phyloP scores from a whole-genome alignment of 768 basidiomycete genomes.

The Pulveroboletus sp. region DNA sequence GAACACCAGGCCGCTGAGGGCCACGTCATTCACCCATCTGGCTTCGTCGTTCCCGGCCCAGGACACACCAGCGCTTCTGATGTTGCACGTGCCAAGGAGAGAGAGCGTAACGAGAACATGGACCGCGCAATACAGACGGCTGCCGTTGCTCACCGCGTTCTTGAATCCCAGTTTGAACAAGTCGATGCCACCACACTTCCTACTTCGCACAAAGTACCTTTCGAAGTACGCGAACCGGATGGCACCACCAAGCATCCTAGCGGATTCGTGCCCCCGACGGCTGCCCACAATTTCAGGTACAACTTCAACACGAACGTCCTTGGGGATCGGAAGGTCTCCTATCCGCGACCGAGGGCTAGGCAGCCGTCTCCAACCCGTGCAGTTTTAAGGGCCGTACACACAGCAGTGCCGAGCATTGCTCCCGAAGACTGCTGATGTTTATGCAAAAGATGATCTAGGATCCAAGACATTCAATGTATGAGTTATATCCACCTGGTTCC shows the following conservation, averaged over 20 bases:
- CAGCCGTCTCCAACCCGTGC: conserved; percentile 13
- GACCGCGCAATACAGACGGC: conserved; percentile 28
- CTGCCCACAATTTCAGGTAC: conserved; percentile 35
- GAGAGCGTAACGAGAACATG: conserved; percentile 17
- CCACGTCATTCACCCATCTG: conserved; percentile 24
- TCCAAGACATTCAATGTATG: conserved; percentile 22
- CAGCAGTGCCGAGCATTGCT: conserved; percentile 2
- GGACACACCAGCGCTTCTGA: conserved; percentile 26
- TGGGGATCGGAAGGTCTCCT: conserved; percentile 19
- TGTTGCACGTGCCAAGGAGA: conserved; percentile 24
- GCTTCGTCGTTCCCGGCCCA: conserved; percentile 29
- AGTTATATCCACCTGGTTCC: conserved; percentile 9
- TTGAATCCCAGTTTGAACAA: conserved; percentile 28
- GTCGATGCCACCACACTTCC: conserved; percentile 25
- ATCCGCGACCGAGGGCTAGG: conserved; percentile 5
- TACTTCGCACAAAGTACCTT: conserved; percentile 38
- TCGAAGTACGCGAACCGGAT: conserved; percentile 37
- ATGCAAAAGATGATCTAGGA: conserved; percentile 11
- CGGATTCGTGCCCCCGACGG: conserved; percentile 44
- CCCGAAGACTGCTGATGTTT: conserved; percentile 9
- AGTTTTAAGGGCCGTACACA: conserved; percentile 24
- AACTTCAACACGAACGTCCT: conserved; percentile 5
- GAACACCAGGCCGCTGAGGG: conserved; percentile 21
- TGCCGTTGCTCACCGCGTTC: conserved; percentile 30
- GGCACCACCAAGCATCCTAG: conserved; percentile 40